Conservation (phyloP, 768 basidiomycete species). For the Russula ochroleuca region DNA sequence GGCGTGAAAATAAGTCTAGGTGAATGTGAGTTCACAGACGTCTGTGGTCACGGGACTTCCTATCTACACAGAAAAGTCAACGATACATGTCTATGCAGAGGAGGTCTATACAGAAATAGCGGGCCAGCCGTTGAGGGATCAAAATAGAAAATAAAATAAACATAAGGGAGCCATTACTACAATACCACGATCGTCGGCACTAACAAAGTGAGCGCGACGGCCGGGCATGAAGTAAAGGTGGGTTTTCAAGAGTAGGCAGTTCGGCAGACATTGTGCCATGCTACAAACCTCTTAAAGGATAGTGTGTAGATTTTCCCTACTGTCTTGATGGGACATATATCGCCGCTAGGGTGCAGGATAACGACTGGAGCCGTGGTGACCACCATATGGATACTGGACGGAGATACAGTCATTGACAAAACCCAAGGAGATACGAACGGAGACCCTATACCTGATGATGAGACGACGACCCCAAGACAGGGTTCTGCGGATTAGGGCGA, state of each 20-base stretch:
- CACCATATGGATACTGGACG: slow-evolving; percentile 19
- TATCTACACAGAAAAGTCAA: slow-evolving; percentile 12
- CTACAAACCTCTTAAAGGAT: background rate
- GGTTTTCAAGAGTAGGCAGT: background rate
- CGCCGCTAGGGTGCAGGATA: slow-evolving; percentile 8
- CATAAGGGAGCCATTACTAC: slow-evolving; percentile 16
- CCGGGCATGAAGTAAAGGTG: background rate
- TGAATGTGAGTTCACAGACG: slow-evolving; percentile 8
- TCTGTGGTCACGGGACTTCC: slow-evolving; percentile 2
- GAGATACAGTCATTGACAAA: background rate
- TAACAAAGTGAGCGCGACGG: background rate
- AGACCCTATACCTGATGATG: slow-evolving; percentile 19
- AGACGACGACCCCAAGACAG: slow-evolving; percentile 46
- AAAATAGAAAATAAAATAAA: background rate
- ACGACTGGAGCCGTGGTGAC: slow-evolving; percentile 17
- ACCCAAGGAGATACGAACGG: background rate
- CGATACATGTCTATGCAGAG: background rate
- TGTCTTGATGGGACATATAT: background rate
- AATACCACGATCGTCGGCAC: background rate
- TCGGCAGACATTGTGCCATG: background rate
- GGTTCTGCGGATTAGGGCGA: slow-evolving; percentile 6
- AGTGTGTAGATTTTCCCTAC: background rate
- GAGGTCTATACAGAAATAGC: slow-evolving; percentile 4
- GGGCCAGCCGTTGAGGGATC: background rate
- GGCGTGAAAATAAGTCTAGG: slow-evolving; percentile 7